phyloP scores from a whole-genome alignment of 2,329 filamentous ascomycete species.

The Epichloe glyceriae region DNA sequence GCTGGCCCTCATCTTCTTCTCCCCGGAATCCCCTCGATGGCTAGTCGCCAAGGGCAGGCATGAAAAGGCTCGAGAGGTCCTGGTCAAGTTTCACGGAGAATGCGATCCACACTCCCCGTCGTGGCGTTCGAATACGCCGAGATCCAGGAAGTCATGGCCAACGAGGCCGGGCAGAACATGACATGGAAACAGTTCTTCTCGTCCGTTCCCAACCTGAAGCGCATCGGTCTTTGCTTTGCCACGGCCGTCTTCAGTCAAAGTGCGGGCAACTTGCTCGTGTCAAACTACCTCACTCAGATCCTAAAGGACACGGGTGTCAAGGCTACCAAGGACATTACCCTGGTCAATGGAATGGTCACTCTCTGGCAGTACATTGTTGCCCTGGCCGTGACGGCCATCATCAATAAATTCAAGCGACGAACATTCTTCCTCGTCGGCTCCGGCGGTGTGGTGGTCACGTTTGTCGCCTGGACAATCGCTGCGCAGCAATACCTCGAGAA shows the following conservation, averaged over 20 bases:
- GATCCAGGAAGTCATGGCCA: slow-evolving; percentile 32
- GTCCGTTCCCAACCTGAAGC: slow-evolving; percentile 24
- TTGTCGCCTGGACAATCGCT: slow-evolving; percentile 27
- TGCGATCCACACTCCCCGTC: slow-evolving; percentile 27
- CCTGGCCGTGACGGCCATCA: slow-evolving; percentile 21
- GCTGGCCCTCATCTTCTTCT: slow-evolving; percentile 32
- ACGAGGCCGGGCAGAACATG: slow-evolving; percentile 18
- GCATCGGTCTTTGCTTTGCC: slow-evolving; percentile 26
- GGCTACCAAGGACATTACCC: slow-evolving; percentile 23
- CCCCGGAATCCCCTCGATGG: slow-evolving; percentile 49
- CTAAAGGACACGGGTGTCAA: slow-evolving; percentile 26
- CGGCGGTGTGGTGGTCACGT: slow-evolving; percentile 24
- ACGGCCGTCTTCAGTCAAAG: slow-evolving; percentile 28
- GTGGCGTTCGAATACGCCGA: slow-evolving; percentile 36
- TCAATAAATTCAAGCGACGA: slow-evolving; percentile 24
- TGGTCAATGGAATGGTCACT: slow-evolving; percentile 28
- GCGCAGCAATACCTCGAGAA: slow-evolving; percentile 24
- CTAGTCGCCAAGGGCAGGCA: slow-evolving; percentile 36
- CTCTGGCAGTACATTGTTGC: slow-evolving; percentile 30
- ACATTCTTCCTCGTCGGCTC: slow-evolving; percentile 27
- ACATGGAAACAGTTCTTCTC: slow-evolving; percentile 30
- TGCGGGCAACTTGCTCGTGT: slow-evolving; percentile 28
- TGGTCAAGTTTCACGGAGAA: slow-evolving; percentile 40
- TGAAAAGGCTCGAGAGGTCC: slow-evolving; percentile 35
- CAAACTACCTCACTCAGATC: slow-evolving; percentile 27